Percentiles rank a stretch among this genome's conserved stretches.
These are phyloP conservation scores for Litsea cubeba DNA, from an alignment of 164 flowering plant species.

Conservation along the genomic window DNA sequence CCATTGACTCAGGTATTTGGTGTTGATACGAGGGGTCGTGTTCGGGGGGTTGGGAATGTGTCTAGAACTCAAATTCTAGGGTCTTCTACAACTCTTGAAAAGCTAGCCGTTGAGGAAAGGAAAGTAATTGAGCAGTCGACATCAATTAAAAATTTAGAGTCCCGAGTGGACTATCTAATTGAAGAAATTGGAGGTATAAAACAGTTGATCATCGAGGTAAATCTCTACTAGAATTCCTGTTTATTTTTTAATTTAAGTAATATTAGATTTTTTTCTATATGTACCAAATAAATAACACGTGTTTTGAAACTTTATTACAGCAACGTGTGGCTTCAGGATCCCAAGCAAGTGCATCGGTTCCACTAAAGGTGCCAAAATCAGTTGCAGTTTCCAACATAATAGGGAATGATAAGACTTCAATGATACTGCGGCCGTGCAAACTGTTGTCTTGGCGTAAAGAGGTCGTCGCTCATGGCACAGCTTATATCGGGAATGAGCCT, in stretches of 20 bases:
- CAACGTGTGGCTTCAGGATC: neutral
- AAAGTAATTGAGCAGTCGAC: neutral
- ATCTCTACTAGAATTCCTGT: conserved; percentile 3
- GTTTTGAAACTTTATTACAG: neutral
- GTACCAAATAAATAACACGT: neutral
- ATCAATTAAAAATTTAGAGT: neutral
- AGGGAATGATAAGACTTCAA: neutral
- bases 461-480: neutral
- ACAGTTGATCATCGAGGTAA: neutral
- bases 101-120: neutral
- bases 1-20: conserved; percentile 1
- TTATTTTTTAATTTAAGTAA: neutral
- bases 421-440: neutral
- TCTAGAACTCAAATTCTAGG: conserved; percentile 1
- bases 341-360: conserved; percentile 1
- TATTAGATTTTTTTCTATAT: neutral
- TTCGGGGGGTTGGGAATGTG: conserved; percentile 1
- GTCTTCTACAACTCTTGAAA: neutral
- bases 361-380: neutral
- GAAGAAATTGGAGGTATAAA: neutral
- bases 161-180: neutral
- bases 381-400: neutral
- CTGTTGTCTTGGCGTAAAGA: neutral
- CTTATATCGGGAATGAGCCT: neutral
- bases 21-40: neutral